Evolutionary conservation across 2,329 filamentous ascomycete species (phyloP), one percentile per base, ranked within the genome.

Genomic region (Dactylonectria macrodidyma): DNA sequence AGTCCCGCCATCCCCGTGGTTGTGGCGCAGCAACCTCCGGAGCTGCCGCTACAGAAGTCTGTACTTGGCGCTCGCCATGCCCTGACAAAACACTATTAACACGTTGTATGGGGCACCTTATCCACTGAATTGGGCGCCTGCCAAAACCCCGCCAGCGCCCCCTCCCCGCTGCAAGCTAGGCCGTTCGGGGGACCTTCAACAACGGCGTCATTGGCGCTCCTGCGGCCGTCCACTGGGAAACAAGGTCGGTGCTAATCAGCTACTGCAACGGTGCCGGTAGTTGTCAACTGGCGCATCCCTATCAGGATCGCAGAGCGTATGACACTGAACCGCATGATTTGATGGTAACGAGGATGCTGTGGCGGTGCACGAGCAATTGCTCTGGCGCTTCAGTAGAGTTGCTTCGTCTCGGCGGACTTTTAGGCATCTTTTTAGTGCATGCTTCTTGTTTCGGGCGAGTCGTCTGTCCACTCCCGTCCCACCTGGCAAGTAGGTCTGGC

Each of bases 21-120:
- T 67, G 67, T 66, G 67, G 67, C 67, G 67, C 67, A 69, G 67
- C 63, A 41, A 24, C 59, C 24, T 44, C 48, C 38, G 62, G 19
- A 34, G 30, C 51, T 52, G 58, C 59, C 63, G 63, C 57, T 55
- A 14, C 41, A 62, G 51, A 50, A 51, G 19, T 33, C 51, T 30
- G 4, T 30, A 30, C 26, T 30, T 30, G 26, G 26, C 26, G 26
- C 26, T 30, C 7, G 26, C 26, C 12, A 16, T 16, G 38, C 38
- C 16, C 16, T 16, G 14, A 19, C 41, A 44, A 8, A 14, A 44
- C 41, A 44, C 41, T 7, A 44, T n/a, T 7, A 30, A 30, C 26
- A 7, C 26, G 7, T 30, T 4, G 26, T 30, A 30, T 30, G 26
- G 26, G 26, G 26, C 4, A 30, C 26, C 16, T 54, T 16, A 22